Evolutionary conservation across 148 eudicot species (phyloP), one percentile per base, ranked within the genome.

Genomic region (Diospyros lotus): DNA sequence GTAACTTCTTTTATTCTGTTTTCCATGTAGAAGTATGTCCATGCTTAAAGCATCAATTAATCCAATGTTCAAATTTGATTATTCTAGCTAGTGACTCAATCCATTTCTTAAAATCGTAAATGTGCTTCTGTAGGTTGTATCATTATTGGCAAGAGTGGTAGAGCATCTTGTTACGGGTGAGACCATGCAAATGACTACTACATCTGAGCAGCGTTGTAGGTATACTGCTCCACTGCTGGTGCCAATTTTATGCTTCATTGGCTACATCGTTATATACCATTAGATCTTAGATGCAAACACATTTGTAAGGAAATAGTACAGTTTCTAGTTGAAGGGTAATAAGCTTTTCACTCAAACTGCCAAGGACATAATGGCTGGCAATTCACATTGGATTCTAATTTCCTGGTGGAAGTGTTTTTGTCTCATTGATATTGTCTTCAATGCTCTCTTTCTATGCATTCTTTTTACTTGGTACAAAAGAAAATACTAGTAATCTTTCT

Each of bases 111-210:
- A 55, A 13, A n/a, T 62, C 14, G 15, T 63, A 14, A 38, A 59
- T 28, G 10, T 74, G 15, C 28, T 14, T 68, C 40, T 81, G 75
- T 77, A 94, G 97, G 98, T 92, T 82, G 98, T 94, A 59, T 81
- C 98, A 40, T 84, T 94, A 68, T 64, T 94, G 68, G 98, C 98
- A 45, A 86, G 82, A 75, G 97, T 86, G 50, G 96, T 94, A 68
- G 93, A 90, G 78, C 95, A 94, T 88, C 98, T 94, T 77, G 98
- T 94, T 76, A 92, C 90, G 43, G 98, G 98, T 40, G 98, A 94
- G 80, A 94, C 98, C 69, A 94, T 94, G 98, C 98, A 94, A 84
- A 92, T 94, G 95, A 89, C 89, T 14, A 81, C 91, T 14, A 75
- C 98, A 76, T 83, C 90, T 75, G 98, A 92, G 66, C 89, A 92